Evolutionary conservation across 768 basidiomycete genomes (phyloP).

Genomic region (Calocera cornea): DNA sequence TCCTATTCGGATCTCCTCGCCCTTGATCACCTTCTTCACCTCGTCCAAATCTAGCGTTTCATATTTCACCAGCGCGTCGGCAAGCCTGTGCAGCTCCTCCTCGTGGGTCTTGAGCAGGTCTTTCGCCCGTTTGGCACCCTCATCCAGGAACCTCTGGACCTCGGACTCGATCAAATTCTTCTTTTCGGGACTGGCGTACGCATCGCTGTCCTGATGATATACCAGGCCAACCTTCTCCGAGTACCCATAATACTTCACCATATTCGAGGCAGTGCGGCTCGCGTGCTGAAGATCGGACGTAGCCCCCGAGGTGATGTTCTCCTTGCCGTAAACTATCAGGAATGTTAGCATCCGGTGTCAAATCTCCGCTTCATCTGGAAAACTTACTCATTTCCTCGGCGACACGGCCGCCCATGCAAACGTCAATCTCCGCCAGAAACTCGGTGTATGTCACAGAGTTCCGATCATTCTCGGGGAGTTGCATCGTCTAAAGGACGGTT

Average conservation of each 20-base stretch:
- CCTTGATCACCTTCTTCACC: conserved; percentile 71
- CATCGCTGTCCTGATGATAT: conserved; percentile 59
- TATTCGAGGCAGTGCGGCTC: conserved; percentile 61
- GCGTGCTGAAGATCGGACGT: conserved; percentile 76
- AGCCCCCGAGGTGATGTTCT: conserved; percentile 83
- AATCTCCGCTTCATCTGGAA: conserved; percentile 5
- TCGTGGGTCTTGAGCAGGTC: conserved; percentile 50
- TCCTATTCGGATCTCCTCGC: conserved; percentile 62
- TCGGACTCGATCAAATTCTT: conserved; percentile 81
- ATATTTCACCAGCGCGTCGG: conserved; percentile 82
- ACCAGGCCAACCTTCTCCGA: conserved; percentile 71
- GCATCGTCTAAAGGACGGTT: conserved; percentile 39
- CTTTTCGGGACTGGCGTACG: conserved; percentile 56
- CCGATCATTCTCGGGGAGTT: conserved; percentile 65
- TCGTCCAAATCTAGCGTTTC: conserved; percentile 84
- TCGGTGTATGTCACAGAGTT: conserved; percentile 58
- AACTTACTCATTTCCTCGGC: conserved; percentile 77
- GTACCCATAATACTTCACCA: conserved; percentile 84
- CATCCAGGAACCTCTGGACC: conserved; percentile 54
- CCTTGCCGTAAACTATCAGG: conserved; percentile 62
- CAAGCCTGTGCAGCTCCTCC: conserved; percentile 69
- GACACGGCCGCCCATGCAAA: conserved; percentile 85
- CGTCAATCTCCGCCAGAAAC: conserved; percentile 73
- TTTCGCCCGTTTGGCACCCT: conserved; percentile 52
- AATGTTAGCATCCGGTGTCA: conserved; percentile 2